phyloP scores from a whole-genome alignment of 2,329 filamentous ascomycete species.

The Microsporum ferrugineum region DNA sequence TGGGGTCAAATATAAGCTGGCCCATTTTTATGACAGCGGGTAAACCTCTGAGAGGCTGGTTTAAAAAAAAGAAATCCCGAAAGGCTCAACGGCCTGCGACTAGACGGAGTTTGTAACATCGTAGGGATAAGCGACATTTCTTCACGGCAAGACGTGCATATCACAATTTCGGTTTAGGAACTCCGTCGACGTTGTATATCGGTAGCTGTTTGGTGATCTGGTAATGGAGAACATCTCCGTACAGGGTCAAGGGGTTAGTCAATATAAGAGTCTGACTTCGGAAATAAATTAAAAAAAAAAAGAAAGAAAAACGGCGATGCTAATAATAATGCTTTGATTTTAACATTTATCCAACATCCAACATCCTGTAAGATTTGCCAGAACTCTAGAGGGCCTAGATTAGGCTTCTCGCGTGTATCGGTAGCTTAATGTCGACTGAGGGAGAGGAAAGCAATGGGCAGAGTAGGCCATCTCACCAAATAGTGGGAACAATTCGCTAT shows the following conservation, averaged over 20 bases:
- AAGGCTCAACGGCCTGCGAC: background rate
- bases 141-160: background rate
- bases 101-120: background rate
- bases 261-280: background rate
- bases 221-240: background rate
- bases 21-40: background rate
- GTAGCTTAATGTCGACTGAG: background rate
- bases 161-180: background rate
- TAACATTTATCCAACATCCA: background rate
- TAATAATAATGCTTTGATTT: too few relatives aligned
- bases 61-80: background rate
- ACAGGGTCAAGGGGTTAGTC: background rate
- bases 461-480: background rate
- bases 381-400: background rate
- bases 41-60: background rate
- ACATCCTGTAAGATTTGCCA: background rate
- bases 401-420: background rate
- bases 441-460: background rate
- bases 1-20: background rate
- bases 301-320: background rate
- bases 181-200: background rate
- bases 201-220: background rate
- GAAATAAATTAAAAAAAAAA: background rate
- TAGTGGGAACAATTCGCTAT: background rate
- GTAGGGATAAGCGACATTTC: background rate